Base-by-base conservation (phyloP, 345 rosid species). In the Bruguiera gymnorhiza region DNA sequence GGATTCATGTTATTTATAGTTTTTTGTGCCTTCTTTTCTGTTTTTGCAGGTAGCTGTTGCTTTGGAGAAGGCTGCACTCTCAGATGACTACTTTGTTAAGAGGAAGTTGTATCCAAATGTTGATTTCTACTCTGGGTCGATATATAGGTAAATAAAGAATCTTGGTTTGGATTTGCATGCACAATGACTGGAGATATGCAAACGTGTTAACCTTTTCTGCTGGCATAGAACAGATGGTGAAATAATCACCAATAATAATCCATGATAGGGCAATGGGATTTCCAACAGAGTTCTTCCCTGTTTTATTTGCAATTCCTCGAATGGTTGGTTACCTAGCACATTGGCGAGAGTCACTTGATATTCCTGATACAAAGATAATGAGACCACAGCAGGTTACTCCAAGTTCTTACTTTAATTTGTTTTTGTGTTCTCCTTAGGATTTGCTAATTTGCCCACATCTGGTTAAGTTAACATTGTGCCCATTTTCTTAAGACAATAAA, bases 321-420 rank as follows among this genome's bases (percentile, higher is more conserved):
- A 95, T 95, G 99, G 99, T 97, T 78, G 99, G 99, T 32, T 95
- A 90, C 81, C 78, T 95, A 69, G 80, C 99, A 0, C 99, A 95
- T 77, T 95, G 98, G 98, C 73, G 84, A 34, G 99, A 95, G 81
- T 92, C 99, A 20, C 77, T 90, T 64, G 99, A 95, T 88, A 98
- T 92, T 83, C 97, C 94, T 24, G 98, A 95, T 73, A 90, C 99
- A 34, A 95, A 95, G 88, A 87, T 95, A 77, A 92, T 95, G 97
- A 88, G 98, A 78, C 99, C 97, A 32, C 99, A 95, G 65, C 93
- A 95, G 96, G 99, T 87, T 74, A 67, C 61, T 68, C 50, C 18
- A 43, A 43, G 18, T 11, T 43, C 18, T 43, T 43, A 13, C 50
- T 43, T 43, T 43, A 43, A 43, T 13, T 43, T 43, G 50, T 15